Evolutionary conservation across 169 alveolate species (phyloP), one percentile per base, ranked within the genome.

Genomic region (Plasmodium gonderi): DNA sequence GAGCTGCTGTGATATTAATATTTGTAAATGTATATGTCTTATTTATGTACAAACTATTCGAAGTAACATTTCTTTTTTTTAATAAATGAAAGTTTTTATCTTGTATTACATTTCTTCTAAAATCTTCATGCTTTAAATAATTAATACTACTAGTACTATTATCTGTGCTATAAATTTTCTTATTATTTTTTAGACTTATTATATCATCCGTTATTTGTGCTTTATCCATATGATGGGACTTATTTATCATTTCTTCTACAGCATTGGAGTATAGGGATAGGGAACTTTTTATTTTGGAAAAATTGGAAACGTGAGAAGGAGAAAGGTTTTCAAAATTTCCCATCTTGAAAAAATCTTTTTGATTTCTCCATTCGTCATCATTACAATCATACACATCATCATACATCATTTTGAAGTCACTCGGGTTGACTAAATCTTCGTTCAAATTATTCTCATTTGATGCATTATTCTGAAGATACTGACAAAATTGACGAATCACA

Each of bases 401-500:
- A 23, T n/a, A n/a, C 11, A 45, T 31, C 44, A 36, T 33, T 83
- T 40, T 47, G n/a, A 83, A 68, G 29, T 74, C 42, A 26, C 29
- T 14, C 31, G 77, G 47, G 44, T 90, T 90, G 26, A 90, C 29
- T 3, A 67, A 90, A 29, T 90, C 82, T 47, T 78, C 91, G 44
- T 90, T 78, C 38, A 80, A 65, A 49, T 47, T 42, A 90, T 64
- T 77, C 40, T 90, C 94, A 1, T 90, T 42, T 12, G 80, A 65
- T 40, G 93, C 64, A 90, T 90, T 90, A 79, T 79, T 90, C 4
- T 77, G 91, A 9, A 78, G 51, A 65, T 90, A 90, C 17, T 78
- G 94, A 45, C 94, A 90, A 42, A 90, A 90, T 7, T 90, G 94
- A 40, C 94, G 79, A n/a, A 90, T 78, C 44, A 90, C 94, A 90